Evolutionary conservation across 2,329 filamentous ascomycete genomes (phyloP).

Genomic region (Tolypocladium ovalisporum): DNA sequence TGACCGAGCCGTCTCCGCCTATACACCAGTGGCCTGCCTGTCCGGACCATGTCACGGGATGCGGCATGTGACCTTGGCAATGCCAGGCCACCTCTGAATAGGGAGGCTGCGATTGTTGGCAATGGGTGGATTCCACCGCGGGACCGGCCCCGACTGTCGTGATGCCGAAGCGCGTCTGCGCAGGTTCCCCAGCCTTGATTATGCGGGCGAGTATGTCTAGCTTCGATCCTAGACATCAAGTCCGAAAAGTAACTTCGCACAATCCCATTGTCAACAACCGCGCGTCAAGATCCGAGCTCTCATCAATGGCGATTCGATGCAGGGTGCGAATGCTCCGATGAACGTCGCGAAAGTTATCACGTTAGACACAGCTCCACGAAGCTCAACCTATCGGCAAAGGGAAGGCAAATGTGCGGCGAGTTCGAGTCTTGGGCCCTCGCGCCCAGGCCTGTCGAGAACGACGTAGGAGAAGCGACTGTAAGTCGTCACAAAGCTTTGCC

Average conservation of each 20-base stretch:
- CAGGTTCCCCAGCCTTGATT: too few relatives aligned
- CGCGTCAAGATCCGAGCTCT: not conserved
- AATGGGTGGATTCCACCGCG: not conserved
- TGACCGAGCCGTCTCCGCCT: not conserved
- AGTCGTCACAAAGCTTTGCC: not conserved
- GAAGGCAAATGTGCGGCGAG: too few relatives aligned
- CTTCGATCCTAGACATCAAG: not conserved
- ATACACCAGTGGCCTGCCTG: not conserved
- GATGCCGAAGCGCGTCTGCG: too few relatives aligned
- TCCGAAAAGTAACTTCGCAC: not conserved
- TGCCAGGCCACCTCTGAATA: not conserved
- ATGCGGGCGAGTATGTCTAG: not conserved
- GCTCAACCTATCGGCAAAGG: too few relatives aligned
- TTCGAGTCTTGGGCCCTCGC: too few relatives aligned
- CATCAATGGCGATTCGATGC: not conserved
- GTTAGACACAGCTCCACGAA: too few relatives aligned
- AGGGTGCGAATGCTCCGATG: not conserved
- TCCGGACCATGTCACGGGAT: conserved; percentile 8
- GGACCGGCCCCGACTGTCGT: not conserved
- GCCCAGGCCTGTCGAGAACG: too few relatives aligned
- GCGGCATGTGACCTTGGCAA: conserved; percentile 8
- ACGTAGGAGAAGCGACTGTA: not conserved
- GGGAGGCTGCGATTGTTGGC: not conserved
- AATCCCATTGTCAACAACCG: not conserved
- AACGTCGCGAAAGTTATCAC: too few relatives aligned